These are phyloP conservation scores for Solanum appendiculatum DNA, from an alignment of 257 asterid species.

Conservation along the genomic window DNA sequence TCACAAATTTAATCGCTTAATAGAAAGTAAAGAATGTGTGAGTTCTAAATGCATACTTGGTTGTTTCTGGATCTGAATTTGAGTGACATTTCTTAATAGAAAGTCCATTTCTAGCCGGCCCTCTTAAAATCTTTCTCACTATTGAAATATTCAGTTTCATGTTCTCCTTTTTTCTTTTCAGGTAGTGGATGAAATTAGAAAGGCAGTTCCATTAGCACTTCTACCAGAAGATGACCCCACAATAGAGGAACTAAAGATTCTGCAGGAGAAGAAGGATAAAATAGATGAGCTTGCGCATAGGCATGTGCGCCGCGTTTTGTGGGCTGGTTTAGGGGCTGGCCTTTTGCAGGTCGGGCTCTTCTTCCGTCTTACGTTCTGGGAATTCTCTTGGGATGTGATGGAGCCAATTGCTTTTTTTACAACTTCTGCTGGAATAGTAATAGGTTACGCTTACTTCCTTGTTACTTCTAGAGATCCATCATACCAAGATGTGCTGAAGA, in stretches of 20 bases:
- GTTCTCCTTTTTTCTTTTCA: constrained; percentile 3
- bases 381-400: constrained; percentile 96
- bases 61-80: background rate
- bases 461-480: constrained; percentile 82
- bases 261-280: constrained; percentile 53
- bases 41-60: background rate
- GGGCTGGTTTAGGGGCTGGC: constrained; percentile 61
- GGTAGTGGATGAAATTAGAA: constrained; percentile 82
- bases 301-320: constrained; percentile 76
- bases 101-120: background rate
- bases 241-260: constrained; percentile 49
- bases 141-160: background rate
- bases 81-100: background rate
- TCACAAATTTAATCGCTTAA: background rate
- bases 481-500: constrained; percentile 66
- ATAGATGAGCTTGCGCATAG: constrained; percentile 65
- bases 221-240: constrained; percentile 56
- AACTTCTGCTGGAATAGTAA: constrained; percentile 58
- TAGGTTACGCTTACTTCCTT: constrained; percentile 82
- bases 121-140: background rate
- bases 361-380: constrained; percentile 95
- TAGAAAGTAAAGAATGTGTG: background rate
- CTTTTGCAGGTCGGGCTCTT: constrained; percentile 66
- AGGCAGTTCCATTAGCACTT: constrained; percentile 71
- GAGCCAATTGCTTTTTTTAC: constrained; percentile 88